Evolutionary conservation across 2,329 filamentous ascomycete species (phyloP).

Genomic region (Colletotrichum musae): DNA sequence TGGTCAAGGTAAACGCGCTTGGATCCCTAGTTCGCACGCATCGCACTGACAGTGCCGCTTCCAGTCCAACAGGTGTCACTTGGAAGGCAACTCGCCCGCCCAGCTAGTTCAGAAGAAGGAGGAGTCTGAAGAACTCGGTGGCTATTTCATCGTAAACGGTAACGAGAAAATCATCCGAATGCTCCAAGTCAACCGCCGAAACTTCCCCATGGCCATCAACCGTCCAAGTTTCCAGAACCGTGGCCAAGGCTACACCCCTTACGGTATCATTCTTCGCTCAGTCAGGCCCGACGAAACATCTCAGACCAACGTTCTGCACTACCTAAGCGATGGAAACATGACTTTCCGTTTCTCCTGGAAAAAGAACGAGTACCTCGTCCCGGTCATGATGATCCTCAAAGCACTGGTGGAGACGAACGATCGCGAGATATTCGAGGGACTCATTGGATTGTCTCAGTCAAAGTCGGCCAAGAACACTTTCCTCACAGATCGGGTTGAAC

Average conservation of each 20-base stretch:
- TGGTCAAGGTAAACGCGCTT: slow-evolving; percentile 81
- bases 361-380: slow-evolving; percentile 96
- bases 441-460: slow-evolving; percentile 84
- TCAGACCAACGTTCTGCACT: slow-evolving; percentile 97
- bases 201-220: slow-evolving; percentile 95
- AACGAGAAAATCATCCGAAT: slow-evolving; percentile 97
- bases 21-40: slow-evolving; percentile 13
- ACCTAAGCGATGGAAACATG: slow-evolving; percentile 94
- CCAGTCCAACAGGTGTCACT: slow-evolving; percentile 90
- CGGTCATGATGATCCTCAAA: slow-evolving; percentile 96
- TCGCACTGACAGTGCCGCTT: slow-evolving; percentile 44
- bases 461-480: slow-evolving; percentile 90
- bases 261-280: slow-evolving; percentile 90
- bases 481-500: slow-evolving; percentile 92
- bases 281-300: slow-evolving; percentile 98
- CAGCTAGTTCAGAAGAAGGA: slow-evolving; percentile 90
- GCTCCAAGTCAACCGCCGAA: slow-evolving; percentile 89
- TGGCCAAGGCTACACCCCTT: slow-evolving; percentile 89
- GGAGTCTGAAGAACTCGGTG: slow-evolving; percentile 95
- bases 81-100: slow-evolving; percentile 87
- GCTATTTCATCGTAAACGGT: slow-evolving; percentile 98
- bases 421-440: slow-evolving; percentile 93
- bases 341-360: slow-evolving; percentile 98
- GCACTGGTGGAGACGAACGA: slow-evolving; percentile 96
- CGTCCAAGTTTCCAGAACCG: slow-evolving; percentile 91